These are phyloP conservation scores for sunflower (Helianthus annuus) DNA, from an alignment of 129 eudicot species.

Conservation along the genomic window HanXRQr2.0-SUNRISE NC_035433.2:58137873-58138372, in stretches of 20 bases:
- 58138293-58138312: too few relatives aligned
- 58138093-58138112: slow-evolving; percentile 37
- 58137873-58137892: slow-evolving; percentile 19
- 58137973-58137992: slow-evolving; percentile 45
- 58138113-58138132: slow-evolving; percentile 42
- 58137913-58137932: slow-evolving; percentile 28
- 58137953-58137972: slow-evolving; percentile 33
- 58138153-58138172: slow-evolving; percentile 53
- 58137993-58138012: slow-evolving; percentile 35
- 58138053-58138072: slow-evolving; percentile 36
- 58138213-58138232: too few relatives aligned
- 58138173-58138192: neutral
- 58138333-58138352: too few relatives aligned
- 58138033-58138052: slow-evolving; percentile 20
- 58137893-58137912: slow-evolving; percentile 32
- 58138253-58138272: too few relatives aligned
- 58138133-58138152: slow-evolving; percentile 31
- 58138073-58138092: slow-evolving; percentile 33
- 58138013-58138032: slow-evolving; percentile 19
- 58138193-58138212: too few relatives aligned
- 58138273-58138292: too few relatives aligned
- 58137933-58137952: neutral
- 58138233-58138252: too few relatives aligned
- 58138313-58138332: too few relatives aligned
- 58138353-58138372: too few relatives aligned